Evolutionary conservation across 805 yeast genomes (phyloP), one percentile per base, ranked within the genome.

Genomic region (Yamadazyma sp.): DNA sequence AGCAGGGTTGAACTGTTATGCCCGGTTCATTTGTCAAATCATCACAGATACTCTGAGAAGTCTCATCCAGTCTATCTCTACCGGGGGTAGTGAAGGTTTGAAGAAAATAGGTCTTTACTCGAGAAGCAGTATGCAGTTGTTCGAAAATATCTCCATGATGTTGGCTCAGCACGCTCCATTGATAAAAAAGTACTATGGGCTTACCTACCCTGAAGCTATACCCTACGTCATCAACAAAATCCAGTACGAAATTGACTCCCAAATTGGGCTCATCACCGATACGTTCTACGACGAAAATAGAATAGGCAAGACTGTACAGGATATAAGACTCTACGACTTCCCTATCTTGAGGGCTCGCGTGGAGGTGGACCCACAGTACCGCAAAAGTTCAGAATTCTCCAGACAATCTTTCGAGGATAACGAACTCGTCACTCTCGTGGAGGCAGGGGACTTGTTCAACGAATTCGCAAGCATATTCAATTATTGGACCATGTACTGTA

Each of bases 211-310:
- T 2, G 45, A 62, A 7, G 80, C 81, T 11, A 80, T 90, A 70
- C 62, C 73, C 3, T 71, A 72, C 22, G 89, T 91, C 7, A 71
- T 90, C 48, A 77, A 75, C 13, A 76, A 77, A 34, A 82, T 93
- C 21, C 95, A 91, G 60, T 68, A 76, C 34, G 99, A 93, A 54
- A 82, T 93, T 20, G 99, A 93, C 54, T 71, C 90, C n/a, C 99
- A 93, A 54, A 82, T 91, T 17, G 95, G 95, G 5, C 67, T 93
- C 29, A 84, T 93, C 3, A 70, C 85, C 38, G 98, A 91, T 57
- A 85, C 93, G 0, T 87, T 86, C 52, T 76, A 81, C 64, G 97
- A 90, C 49, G 73, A 77, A 19, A 73, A 86, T 45, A 69, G 80
- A 18, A 52, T 89, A 3, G 80, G 73, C 19, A 70, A 75, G 42